Percentiles rank a stretch among this genome's conserved stretches.
phyloP scores from a whole-genome alignment of 805 yeast species.

The Wickerhamiella qilinensis region DNA sequence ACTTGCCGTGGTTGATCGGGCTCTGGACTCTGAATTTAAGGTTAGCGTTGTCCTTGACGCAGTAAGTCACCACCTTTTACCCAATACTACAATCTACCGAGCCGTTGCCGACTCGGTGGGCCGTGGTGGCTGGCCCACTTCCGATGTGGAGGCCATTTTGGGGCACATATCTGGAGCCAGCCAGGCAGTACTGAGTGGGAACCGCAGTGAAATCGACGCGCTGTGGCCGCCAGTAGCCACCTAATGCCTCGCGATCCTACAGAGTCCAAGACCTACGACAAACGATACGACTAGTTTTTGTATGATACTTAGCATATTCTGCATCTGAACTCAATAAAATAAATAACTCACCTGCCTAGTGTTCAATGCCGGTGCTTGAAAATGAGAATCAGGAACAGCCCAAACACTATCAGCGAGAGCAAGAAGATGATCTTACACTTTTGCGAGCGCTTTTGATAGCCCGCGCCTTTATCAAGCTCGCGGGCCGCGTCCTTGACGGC shows the following conservation, averaged over 20 bases:
- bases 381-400: slow-evolving; percentile 52
- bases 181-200: neutral
- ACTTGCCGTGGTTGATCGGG: slow-evolving; percentile 6
- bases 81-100: slow-evolving; percentile 5
- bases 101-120: slow-evolving; percentile 4
- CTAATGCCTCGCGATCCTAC: neutral
- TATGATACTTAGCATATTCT: too few species aligned
- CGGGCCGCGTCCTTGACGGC: slow-evolving; percentile 63
- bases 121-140: slow-evolving; percentile 2
- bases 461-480: slow-evolving; percentile 60
- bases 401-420: slow-evolving; percentile 51
- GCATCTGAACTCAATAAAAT: neutral
- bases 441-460: slow-evolving; percentile 73
- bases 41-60: slow-evolving; percentile 3
- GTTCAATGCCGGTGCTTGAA: slow-evolving; percentile 31
- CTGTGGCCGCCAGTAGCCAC: slow-evolving; percentile 4
- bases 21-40: slow-evolving; percentile 7
- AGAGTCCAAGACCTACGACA: too few species aligned
- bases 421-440: slow-evolving; percentile 79
- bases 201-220: slow-evolving; percentile 4
- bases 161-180: slow-evolving; percentile 1
- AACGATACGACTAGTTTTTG: too few species aligned
- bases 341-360: too few species aligned
- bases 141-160: slow-evolving; percentile 6
- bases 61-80: slow-evolving; percentile 2